Conservation (phyloP, 192 early-diverging fungal genomes). For the Coemansia sp. region DNA sequence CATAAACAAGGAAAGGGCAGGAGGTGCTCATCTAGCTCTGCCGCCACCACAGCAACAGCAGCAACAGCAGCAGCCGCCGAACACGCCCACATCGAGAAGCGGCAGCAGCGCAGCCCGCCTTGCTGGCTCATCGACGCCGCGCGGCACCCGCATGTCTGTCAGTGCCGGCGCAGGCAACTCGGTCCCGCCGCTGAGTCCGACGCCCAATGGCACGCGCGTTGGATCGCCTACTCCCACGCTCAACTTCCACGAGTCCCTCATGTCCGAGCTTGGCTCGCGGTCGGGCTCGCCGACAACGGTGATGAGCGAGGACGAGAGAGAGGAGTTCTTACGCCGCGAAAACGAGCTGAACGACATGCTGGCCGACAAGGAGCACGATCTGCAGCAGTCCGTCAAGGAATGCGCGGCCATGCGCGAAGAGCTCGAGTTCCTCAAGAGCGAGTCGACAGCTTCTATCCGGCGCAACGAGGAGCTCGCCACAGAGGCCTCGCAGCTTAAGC, state of each 20-base stretch:
- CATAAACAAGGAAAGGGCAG: constrained; percentile 25
- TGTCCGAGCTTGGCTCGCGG: constrained; percentile 46
- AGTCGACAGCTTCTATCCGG: constrained; percentile 54
- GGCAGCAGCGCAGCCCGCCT: constrained; percentile 22
- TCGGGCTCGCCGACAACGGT: constrained; percentile 70
- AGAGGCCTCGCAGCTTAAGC: constrained; percentile 71
- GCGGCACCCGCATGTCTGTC: constrained; percentile 35
- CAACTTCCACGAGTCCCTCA: constrained; percentile 43
- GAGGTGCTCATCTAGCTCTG: not conserved
- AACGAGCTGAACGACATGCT: constrained; percentile 94
- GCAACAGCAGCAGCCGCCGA: constrained; percentile 18
- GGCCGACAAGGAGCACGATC: constrained; percentile 84
- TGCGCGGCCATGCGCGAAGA: constrained; percentile 70
- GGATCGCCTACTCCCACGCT: constrained; percentile 44
- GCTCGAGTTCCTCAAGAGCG: constrained; percentile 64
- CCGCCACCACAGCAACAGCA: constrained; percentile 15
- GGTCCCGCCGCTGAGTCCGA: constrained; percentile 37
- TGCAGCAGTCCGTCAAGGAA: constrained; percentile 61
- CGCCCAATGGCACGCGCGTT: constrained; percentile 35
- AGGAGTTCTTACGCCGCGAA: constrained; percentile 92
- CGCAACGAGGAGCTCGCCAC: constrained; percentile 72
- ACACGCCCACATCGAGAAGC: constrained; percentile 21
- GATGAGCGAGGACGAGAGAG: constrained; percentile 85
- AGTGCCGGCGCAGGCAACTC: constrained; percentile 43
- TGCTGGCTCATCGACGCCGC: constrained; percentile 31